Evolutionary conservation across 169 alveolate species (phyloP).

Genomic region (Eimeria falciformis): DNA sequence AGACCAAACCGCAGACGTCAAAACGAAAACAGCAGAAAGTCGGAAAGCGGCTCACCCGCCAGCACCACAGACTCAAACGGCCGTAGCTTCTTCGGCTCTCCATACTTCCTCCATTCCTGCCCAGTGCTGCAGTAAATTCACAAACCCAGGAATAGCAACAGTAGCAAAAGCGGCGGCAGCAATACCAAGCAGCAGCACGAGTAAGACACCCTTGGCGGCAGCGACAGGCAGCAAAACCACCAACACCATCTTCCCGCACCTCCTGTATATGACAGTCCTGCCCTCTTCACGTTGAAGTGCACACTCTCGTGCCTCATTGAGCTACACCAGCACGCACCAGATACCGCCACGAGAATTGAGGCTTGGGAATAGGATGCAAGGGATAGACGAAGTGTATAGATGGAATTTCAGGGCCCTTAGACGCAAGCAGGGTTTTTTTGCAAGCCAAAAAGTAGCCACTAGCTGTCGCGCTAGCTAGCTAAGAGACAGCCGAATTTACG

Average conservation of each 20-base stretch:
- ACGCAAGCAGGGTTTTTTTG: too few relatives aligned
- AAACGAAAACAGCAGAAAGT: neutral
- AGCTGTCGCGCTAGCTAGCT: neutral
- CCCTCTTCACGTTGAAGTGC: constrained; percentile 83
- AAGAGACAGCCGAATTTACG: too few relatives aligned
- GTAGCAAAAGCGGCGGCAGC: constrained; percentile 19
- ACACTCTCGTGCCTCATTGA: constrained; percentile 69
- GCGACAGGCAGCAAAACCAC: constrained; percentile 19
- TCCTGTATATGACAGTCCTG: constrained; percentile 82
- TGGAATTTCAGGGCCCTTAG: too few relatives aligned
- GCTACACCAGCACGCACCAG: constrained; percentile 37
- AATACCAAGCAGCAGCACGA: neutral
- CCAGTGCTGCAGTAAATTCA: constrained; percentile 74
- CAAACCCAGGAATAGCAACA: constrained; percentile 3
- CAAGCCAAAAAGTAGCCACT: neutral
- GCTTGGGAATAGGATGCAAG: neutral
- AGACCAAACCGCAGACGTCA: neutral
- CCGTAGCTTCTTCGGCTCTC: constrained; percentile 84
- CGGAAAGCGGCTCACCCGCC: constrained; percentile 38
- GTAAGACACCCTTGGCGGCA: neutral
- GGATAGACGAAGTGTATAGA: neutral
- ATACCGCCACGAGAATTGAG: neutral
- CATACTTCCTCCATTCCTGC: constrained; percentile 87
- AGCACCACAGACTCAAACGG: constrained; percentile 84
- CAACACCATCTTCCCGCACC: constrained; percentile 14